These are phyloP conservation scores for Incumbomyces delicatus DNA, from an alignment of 2,329 filamentous ascomycete genomes.

Conservation along the genomic window DNA sequence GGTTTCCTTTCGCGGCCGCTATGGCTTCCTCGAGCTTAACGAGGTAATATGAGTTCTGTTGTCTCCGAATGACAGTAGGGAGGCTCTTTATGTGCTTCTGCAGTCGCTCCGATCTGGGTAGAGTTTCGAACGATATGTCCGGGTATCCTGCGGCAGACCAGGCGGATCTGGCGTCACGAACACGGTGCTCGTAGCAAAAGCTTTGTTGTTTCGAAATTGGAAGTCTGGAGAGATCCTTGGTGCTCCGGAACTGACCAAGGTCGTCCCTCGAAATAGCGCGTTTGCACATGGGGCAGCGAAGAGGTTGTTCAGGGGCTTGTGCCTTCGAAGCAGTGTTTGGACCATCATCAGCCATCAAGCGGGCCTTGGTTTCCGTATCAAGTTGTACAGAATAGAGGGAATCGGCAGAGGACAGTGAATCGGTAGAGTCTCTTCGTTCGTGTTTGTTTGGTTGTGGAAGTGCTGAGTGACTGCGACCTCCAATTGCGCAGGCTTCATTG, in stretches of 20 bases:
- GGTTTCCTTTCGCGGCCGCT: constrained; percentile 14
- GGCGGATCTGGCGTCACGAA: constrained; percentile 20
- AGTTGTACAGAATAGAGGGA: constrained; percentile 11
- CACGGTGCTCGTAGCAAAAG: constrained; percentile 17
- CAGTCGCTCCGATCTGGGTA: constrained; percentile 46
- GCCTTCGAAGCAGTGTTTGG: constrained; percentile 5
- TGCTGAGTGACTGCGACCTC: not conserved
- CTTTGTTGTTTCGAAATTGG: constrained; percentile 15
- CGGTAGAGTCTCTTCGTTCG: constrained; percentile 8
- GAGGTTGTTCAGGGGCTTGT: not conserved
- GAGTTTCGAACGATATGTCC: constrained; percentile 54
- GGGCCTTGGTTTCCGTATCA: constrained; percentile 5
- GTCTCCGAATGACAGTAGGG: constrained; percentile 47
- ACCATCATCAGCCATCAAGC: constrained; percentile 7
- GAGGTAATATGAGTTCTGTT: constrained; percentile 50
- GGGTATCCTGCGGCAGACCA: constrained; percentile 55
- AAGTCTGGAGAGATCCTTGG: constrained; percentile 3
- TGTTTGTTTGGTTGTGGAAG: not conserved
- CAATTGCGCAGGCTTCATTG: not conserved
- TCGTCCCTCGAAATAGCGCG: constrained; percentile 6
- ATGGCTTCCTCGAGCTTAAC: constrained; percentile 38
- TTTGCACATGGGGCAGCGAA: constrained; percentile 3
- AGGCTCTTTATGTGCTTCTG: constrained; percentile 45
- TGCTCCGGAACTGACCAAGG: not conserved
- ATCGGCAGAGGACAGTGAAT: constrained; percentile 15